Base-by-base conservation (phyloP, 1,139 yeast genomes). In the Yamadazyma spencermartinsiae region DNA sequence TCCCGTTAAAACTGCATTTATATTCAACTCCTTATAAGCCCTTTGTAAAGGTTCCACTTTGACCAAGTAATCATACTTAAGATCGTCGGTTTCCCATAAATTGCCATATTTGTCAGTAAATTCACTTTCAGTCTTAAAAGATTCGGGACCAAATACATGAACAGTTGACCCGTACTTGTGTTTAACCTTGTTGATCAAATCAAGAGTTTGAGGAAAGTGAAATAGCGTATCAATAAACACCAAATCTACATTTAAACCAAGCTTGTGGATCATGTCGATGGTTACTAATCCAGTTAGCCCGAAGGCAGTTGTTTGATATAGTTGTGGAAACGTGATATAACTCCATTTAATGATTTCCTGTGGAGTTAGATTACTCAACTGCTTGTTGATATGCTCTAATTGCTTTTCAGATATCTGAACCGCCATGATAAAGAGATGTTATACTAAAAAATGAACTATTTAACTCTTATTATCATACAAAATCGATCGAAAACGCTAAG, bases 21-120 rank as follows among this genome's bases (percentile, higher is more conserved):
- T 89, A 4, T 70, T 68, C 27, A 89, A 70, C 26, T 83, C 82
- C 33, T 70, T 66, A 59, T 90, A 90, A 0, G 96, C 96, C 40
- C 96, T 70, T 54, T 84, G 85, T 5, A 90, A 79, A 2, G 98
- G 98, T 60, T 92, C 98, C 4, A 89, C 97, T 61, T 92, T 92
- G 28, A 83, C 97, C 38, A 87, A 63, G 54, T 72, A 92, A 60
- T 92, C 98, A 55, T 92, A 92, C 50, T 77, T 74, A 30, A 78
- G 67, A 39, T 92, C 98, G 54, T 90, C 85, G 1, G 69, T 72
- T 39, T 86, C 92, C 97, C 98, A 92, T 30, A 92, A 65, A 36
- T 81, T 85, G 7, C 98, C 98, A 53, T 86, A 76, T 52, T 71
- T 71, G 1, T 54, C 59, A 4, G 76, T 75, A 58, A 92, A 90